Evolutionary conservation across 2,329 filamentous ascomycete genomes (phyloP), one percentile per base, ranked within the genome.

Genomic region (Nannizziopsis barbatae): DNA sequence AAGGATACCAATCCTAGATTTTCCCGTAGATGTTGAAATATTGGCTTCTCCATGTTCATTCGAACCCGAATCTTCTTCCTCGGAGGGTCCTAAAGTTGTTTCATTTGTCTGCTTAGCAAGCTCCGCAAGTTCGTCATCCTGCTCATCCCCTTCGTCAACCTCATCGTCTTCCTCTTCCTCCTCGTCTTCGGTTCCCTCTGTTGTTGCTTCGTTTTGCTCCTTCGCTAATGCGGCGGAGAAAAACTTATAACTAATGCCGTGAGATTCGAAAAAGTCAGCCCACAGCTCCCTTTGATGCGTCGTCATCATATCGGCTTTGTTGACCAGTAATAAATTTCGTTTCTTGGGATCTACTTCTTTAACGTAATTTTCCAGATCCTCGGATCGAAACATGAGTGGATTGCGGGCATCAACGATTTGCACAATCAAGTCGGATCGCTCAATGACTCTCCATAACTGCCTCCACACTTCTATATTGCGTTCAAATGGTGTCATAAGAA

Each of bases 221-320:
- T 93, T 94, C 9, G 92, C 92, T 51, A 98, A 67, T 52, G 85
- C 81, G 1, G 92, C 92, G 1, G 93, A 98, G 73, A 98, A 98
- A 72, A 96, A 98, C 59, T 84, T 85, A 73, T 92, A 98, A 47
- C 85, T 80, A 61, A 98, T 93, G 22, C 81, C 80, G 20, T 84
- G 79, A 57, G 80, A 73, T 57, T 82, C 82, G 57, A 98, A 86
- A 62, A 95, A 87, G 57, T 84, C 78, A 2, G 89, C 89, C 92
- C 92, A 98, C 0, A 75, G 73, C 55, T 76, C 76, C 55, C 92
- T 75, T 70, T 98, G 93, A 59, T 80, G 79, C 42, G 80, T 66
- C 1, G 89, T 94, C 86, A 98, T 89, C 92, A 98, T 95, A 69
- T 98, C 92, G 40, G 92, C 89, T 74, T 98, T 98, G 75, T 98